Evolutionary conservation across 2,329 filamentous ascomycete genomes (phyloP).

Genomic region (Cercospora sojina): DNA sequence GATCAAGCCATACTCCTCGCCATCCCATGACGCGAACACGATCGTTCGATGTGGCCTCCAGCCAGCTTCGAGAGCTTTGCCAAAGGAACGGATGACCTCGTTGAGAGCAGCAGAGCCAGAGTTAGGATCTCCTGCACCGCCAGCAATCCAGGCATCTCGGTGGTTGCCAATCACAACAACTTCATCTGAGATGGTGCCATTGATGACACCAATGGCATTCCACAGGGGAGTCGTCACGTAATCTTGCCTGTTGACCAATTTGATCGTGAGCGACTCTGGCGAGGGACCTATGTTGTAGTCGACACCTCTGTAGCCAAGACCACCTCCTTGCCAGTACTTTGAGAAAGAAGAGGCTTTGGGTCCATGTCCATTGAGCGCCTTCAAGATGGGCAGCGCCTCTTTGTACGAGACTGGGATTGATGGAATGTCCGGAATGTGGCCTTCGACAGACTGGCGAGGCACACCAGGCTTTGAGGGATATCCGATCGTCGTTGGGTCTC

Average conservation of each 20-base stretch:
- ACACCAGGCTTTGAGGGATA: conserved; percentile 91
- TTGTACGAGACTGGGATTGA: conserved; percentile 87
- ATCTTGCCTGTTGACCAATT: conserved; percentile 52
- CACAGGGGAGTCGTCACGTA: conserved; percentile 53
- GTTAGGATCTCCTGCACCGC: conserved; percentile 81
- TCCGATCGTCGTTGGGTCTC: conserved; percentile 86
- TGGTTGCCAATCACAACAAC: conserved; percentile 91
- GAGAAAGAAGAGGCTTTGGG: conserved; percentile 73
- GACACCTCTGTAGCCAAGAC: conserved; percentile 75
- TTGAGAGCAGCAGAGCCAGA: conserved; percentile 77
- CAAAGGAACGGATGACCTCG: conserved; percentile 74
- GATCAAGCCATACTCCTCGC: conserved; percentile 77
- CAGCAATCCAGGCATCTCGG: conserved; percentile 83
- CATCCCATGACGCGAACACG: conserved; percentile 73
- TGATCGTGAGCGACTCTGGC: conserved; percentile 61
- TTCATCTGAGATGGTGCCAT: conserved; percentile 79
- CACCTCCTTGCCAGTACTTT: conserved; percentile 64
- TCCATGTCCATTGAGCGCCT: conserved; percentile 84
- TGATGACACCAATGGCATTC: conserved; percentile 89
- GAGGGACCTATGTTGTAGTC: conserved; percentile 83
- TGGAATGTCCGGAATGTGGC: conserved; percentile 77
- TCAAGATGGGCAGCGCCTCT: conserved; percentile 84
- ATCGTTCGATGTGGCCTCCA: conserved; percentile 89
- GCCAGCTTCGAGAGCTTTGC: conserved; percentile 66
- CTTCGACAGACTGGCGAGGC: conserved; percentile 68